phyloP scores from a whole-genome alignment of 1,139 yeast species.

The Meyerozyma athensensis region DNA sequence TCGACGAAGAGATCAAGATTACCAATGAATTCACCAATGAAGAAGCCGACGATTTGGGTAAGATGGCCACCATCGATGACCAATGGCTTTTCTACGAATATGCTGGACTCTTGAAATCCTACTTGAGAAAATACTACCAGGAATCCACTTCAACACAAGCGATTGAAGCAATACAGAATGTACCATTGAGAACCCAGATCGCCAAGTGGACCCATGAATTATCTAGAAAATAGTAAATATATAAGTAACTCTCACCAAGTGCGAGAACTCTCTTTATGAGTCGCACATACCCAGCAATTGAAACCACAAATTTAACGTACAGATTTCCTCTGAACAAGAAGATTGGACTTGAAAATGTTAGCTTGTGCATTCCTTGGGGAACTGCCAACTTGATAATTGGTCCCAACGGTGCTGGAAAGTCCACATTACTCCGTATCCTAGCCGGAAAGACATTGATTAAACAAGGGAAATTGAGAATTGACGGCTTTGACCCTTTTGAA shows the following conservation, averaged over 20 bases:
- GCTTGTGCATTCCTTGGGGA: conserved; percentile 59
- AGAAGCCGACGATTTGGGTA: conserved; percentile 19
- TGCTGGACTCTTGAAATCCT: conserved; percentile 38
- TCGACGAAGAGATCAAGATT: conserved; percentile 17
- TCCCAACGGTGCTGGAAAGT: conserved; percentile 97
- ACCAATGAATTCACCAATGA: conserved; percentile 24
- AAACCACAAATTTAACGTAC: conserved; percentile 63
- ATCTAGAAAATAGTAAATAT: neutral
- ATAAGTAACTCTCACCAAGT: neutral
- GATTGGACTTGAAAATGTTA: conserved; percentile 65
- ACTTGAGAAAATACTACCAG: conserved; percentile 23
- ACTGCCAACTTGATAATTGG: conserved; percentile 79
- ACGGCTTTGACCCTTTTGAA: conserved; percentile 84
- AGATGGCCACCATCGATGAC: conserved; percentile 25
- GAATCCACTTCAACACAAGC: neutral
- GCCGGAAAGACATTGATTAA: conserved; percentile 90
- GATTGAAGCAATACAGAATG: neutral
- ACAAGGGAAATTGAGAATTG: conserved; percentile 61
- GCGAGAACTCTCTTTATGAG: neutral
- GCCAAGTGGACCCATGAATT: neutral
- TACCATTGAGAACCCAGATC: neutral
- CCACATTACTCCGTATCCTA: conserved; percentile 73
- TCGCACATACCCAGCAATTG: conserved; percentile 41
- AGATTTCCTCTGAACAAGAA: conserved; percentile 58
- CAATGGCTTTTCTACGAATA: conserved; percentile 45